phyloP scores from a whole-genome alignment of 768 basidiomycete species.

The Brasilioporus rufonigricans region DNA sequence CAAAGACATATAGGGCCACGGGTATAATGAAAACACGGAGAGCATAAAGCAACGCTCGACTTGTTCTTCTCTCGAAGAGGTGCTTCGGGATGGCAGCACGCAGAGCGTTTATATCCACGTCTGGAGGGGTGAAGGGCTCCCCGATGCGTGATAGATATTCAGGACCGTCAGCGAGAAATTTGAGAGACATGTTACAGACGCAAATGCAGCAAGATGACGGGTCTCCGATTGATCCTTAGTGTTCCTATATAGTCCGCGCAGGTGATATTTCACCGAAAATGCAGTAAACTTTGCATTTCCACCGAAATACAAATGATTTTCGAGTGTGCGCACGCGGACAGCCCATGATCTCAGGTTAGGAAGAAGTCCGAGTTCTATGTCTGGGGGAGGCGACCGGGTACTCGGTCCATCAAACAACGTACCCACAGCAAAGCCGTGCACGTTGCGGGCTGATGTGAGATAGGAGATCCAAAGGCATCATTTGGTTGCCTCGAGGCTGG shows the following conservation, averaged over 20 bases:
- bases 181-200: neutral
- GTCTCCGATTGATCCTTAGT: neutral
- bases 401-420: neutral
- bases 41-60: neutral
- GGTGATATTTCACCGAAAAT: neutral
- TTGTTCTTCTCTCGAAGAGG: neutral
- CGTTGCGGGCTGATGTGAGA: neutral
- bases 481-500: neutral
- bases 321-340: neutral
- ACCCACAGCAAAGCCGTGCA: neutral
- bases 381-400: neutral
- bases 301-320: neutral
- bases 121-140: neutral
- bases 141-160: neutral
- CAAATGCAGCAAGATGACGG: neutral
- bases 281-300: neutral
- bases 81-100: constrained; percentile 1
- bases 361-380: neutral
- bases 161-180: neutral
- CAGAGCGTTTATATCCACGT: neutral
- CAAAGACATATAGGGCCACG: neutral
- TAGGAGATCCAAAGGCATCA: neutral
- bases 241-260: neutral
- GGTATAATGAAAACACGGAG: constrained; percentile 1
- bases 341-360: neutral